Conservation (phyloP, 805 yeast species). For the Komagataella kurtzmanii region DNA sequence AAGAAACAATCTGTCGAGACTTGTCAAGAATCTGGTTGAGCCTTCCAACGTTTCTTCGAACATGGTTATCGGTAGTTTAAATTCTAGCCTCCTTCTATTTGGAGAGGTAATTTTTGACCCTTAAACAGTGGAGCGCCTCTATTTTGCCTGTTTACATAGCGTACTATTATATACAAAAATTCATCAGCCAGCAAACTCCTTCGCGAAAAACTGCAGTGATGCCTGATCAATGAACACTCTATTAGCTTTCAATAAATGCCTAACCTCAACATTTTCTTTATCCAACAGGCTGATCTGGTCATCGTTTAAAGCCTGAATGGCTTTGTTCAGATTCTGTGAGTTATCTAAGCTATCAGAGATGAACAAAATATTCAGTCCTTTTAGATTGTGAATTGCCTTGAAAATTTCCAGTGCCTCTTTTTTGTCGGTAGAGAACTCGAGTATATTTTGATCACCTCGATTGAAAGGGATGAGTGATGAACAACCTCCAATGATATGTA, state of each 20-base stretch:
- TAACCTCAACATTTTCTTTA: conserved; percentile 70
- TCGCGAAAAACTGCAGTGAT: conserved; percentile 54
- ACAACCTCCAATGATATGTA: conserved; percentile 52
- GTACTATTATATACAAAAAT: neutral
- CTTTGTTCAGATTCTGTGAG: conserved; percentile 41
- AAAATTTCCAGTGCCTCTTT: conserved; percentile 20
- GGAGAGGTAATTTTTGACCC: neutral
- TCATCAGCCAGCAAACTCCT: conserved; percentile 7
- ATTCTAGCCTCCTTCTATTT: neutral
- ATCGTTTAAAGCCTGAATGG: conserved; percentile 36
- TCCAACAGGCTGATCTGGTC: conserved; percentile 49
- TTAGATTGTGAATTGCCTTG: conserved; percentile 32
- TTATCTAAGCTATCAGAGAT: conserved; percentile 35
- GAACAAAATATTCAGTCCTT: conserved; percentile 47
- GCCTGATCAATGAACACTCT: conserved; percentile 58
- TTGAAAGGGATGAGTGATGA: neutral
- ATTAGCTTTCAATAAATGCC: conserved; percentile 72
- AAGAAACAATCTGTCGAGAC: neutral
- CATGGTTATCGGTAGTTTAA: no score
- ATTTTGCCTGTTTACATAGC: neutral
- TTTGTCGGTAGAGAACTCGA: conserved; percentile 16
- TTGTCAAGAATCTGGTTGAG: no score
- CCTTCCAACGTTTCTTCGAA: no score
- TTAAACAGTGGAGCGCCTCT: neutral
- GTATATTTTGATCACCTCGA: conserved; percentile 16